Evolutionary conservation across 1,139 yeast species (phyloP).

Genomic region (Wickerhamomyces sp.): DNA sequence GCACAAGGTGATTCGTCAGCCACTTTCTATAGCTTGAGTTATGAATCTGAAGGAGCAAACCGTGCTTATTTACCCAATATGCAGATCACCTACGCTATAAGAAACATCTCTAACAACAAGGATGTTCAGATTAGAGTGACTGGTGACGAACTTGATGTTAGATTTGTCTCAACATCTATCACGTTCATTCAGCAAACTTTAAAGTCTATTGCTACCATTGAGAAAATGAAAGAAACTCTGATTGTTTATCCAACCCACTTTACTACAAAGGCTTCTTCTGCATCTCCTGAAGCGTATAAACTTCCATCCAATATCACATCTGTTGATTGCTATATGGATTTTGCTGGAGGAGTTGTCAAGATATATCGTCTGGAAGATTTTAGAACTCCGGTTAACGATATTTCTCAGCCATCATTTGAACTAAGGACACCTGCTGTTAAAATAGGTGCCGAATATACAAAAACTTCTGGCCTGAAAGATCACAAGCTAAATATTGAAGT

Average conservation of each 20-base stretch:
- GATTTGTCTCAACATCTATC: conserved; percentile 50
- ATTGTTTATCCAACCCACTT: conserved; percentile 10
- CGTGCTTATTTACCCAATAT: conserved; percentile 66
- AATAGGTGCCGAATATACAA: conserved; percentile 43
- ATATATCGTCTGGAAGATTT: conserved; percentile 39
- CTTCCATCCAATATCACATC: conserved; percentile 33
- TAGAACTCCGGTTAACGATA: conserved; percentile 32
- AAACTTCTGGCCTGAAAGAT: conserved; percentile 21
- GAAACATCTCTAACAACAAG: conserved; percentile 29
- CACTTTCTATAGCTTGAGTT: conserved; percentile 44
- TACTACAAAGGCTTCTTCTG: conserved; percentile 21
- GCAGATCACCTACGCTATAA: conserved; percentile 52
- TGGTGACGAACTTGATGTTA: conserved; percentile 69
- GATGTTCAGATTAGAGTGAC: conserved; percentile 43
- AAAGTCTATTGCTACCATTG: conserved; percentile 42
- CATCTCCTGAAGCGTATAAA: conserved; percentile 21
- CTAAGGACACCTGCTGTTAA: conserved; percentile 77
- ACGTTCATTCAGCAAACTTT: conserved; percentile 42
- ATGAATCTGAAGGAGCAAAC: conserved; percentile 46
- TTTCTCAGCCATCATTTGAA: conserved; percentile 50
- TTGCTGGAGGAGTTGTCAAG: conserved; percentile 68
- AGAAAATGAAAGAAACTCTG: conserved; percentile 28
- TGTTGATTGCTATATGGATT: conserved; percentile 48
- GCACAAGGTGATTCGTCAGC: conserved; percentile 57
- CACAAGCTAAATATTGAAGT: conserved; percentile 52